Conservation (phyloP, 2,329 filamentous ascomycete species). For the Cladosporium halotolerans region DNA sequence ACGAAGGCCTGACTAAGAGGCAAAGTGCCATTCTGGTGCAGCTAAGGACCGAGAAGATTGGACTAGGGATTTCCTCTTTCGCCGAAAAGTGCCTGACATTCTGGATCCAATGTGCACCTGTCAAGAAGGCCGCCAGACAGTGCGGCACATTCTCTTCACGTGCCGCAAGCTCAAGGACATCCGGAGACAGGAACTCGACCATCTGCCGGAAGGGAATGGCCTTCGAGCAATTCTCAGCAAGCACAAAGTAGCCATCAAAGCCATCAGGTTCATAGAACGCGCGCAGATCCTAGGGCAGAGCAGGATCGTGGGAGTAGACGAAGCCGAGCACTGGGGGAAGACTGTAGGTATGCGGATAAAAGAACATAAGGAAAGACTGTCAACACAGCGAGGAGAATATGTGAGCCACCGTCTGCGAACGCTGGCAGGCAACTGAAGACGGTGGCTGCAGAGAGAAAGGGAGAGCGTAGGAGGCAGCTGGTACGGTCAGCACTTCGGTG, state of each 20-base stretch:
- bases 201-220: neutral
- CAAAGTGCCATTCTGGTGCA: conserved; percentile 14
- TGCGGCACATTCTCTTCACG: conserved; percentile 14
- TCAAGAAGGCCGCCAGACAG: conserved; percentile 13
- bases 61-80: conserved; percentile 13
- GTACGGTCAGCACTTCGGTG: neutral
- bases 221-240: conserved; percentile 13
- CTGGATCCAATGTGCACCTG: conserved; percentile 11
- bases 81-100: conserved; percentile 9
- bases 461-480: neutral
- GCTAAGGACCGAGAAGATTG: conserved; percentile 14
- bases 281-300: conserved; percentile 14
- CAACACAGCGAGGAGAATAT: too few species aligned
- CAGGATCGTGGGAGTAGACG: conserved; percentile 12
- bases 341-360: neutral
- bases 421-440: neutral
- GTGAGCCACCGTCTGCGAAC: neutral
- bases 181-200: conserved; percentile 9
- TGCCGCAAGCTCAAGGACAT: conserved; percentile 13
- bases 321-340: neutral
- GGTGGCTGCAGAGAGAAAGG: neutral
- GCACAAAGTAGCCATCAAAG: conserved; percentile 15
- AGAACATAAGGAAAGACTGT: too few species aligned
- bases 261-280: conserved; percentile 15
- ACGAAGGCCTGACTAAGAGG: conserved; percentile 6